These are phyloP conservation scores for Penicillium fuscoglaucum DNA, from an alignment of 2,329 filamentous ascomycete genomes.

Conservation along the genomic window DNA sequence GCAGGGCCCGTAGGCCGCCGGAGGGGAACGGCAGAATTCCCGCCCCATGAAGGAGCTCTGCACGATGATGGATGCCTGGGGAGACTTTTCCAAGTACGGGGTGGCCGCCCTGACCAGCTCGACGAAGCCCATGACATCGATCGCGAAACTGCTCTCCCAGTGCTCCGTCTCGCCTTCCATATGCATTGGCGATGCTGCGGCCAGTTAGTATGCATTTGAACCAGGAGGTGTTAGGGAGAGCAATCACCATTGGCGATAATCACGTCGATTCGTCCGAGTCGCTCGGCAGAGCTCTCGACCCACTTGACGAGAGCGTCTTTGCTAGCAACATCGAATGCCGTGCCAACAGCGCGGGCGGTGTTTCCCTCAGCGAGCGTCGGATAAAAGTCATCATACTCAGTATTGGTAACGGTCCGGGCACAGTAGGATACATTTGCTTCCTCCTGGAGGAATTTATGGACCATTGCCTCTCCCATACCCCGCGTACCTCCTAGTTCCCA, in stretches of 20 bases:
- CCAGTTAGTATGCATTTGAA: neutral
- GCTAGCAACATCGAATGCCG: neutral
- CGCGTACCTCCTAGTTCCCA: neutral
- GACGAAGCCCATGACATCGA: neutral
- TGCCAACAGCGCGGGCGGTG: neutral
- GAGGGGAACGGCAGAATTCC: constrained; percentile 24
- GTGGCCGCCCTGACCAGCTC: neutral
- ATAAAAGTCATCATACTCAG: neutral
- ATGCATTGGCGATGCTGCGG: neutral
- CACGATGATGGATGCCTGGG: neutral
- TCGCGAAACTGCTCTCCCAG: neutral
- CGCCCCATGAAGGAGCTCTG: constrained; percentile 39
- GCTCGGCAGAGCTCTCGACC: neutral
- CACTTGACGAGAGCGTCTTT: neutral
- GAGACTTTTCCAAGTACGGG: neutral
- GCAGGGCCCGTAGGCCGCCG: constrained; percentile 24
- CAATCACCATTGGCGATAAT: neutral
- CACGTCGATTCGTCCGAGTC: neutral
- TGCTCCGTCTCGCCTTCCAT: neutral
- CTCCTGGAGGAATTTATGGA: neutral
- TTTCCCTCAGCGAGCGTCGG: neutral
- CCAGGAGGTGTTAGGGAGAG: neutral
- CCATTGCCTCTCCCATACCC: neutral
- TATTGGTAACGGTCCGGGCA: neutral
- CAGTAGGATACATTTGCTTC: neutral